A percentile compares a stretch with the other conserved stretches of the same genome.
Conservation (phyloP, 345 rosid genomes). For the Cardamine resedifolia region DNA sequence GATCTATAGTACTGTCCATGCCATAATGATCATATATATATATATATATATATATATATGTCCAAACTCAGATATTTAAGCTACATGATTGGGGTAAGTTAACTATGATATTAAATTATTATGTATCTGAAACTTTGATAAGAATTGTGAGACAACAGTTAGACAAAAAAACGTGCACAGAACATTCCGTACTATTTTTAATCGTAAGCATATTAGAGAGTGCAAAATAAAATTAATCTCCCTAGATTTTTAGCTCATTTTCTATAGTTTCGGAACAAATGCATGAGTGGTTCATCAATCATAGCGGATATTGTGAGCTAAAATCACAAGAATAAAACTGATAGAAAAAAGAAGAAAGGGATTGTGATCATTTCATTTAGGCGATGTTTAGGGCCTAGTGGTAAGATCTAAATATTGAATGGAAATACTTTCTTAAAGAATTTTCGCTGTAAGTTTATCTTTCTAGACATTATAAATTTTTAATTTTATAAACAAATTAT, state of each 20-base stretch:
- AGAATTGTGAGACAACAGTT: conserved; percentile 25
- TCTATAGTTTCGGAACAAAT: conserved; percentile 12
- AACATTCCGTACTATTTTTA: conserved; percentile 18
- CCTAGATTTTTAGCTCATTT: conserved; percentile 7
- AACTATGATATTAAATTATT: neutral
- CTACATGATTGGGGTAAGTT: neutral
- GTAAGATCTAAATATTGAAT: neutral
- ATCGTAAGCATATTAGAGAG: neutral
- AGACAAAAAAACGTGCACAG: conserved; percentile 34
- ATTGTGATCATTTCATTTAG: neutral
- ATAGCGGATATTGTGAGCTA: no score
- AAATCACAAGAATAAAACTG: no score
- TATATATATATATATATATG: no score
- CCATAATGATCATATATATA: neutral
- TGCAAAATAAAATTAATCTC: conserved; percentile 7
- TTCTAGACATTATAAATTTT: neutral
- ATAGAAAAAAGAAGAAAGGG: neutral
- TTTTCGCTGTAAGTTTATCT: neutral
- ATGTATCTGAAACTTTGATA: conserved; percentile 15
- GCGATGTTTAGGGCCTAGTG: neutral
- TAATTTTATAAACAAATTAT: neutral
- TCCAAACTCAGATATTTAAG: conserved; percentile 10
- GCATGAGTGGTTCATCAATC: conserved; percentile 16
- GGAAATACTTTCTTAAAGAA: neutral
- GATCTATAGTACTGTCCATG: conserved; percentile 6